These are phyloP conservation scores for Neobulgaria alba DNA, from an alignment of 2,329 filamentous ascomycete genomes.

Conservation along the genomic window DNA sequence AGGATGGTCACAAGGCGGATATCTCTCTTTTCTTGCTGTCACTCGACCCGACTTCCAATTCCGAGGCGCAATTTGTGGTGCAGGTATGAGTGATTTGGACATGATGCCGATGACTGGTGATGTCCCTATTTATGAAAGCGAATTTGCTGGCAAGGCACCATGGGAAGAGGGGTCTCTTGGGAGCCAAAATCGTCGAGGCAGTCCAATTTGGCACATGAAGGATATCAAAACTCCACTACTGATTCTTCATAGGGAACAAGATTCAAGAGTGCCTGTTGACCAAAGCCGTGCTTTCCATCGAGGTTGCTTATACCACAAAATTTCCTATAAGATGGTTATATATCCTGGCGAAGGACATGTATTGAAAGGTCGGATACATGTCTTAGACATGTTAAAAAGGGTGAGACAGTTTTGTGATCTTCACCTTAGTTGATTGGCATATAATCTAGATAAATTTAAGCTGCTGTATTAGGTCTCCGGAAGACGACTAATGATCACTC, in stretches of 20 bases:
- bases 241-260: conserved; percentile 30
- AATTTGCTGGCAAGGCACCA: conserved; percentile 22
- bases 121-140: conserved; percentile 20
- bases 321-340: conserved; percentile 29
- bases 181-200: conserved; percentile 15
- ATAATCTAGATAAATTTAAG: too few relatives aligned
- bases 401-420: too few relatives aligned
- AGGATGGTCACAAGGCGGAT: conserved; percentile 34
- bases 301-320: conserved; percentile 21
- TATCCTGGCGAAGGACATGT: conserved; percentile 30
- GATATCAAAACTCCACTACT: conserved; percentile 27
- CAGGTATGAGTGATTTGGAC: conserved; percentile 32
- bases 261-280: conserved; percentile 28
- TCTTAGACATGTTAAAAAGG: background rate
- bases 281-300: conserved; percentile 30
- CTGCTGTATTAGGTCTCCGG: too few relatives aligned
- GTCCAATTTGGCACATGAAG: conserved; percentile 22
- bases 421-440: too few relatives aligned
- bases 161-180: conserved; percentile 20
- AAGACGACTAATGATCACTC: too few relatives aligned
- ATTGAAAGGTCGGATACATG: background rate
- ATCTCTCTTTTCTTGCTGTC: conserved; percentile 30
- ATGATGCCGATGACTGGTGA: conserved; percentile 30
- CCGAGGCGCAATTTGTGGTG: conserved; percentile 30
- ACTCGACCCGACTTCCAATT: conserved; percentile 32